Evolutionary conservation across 2,329 filamentous ascomycete species (phyloP), one percentile per base, ranked within the genome.

Genomic region (Trichoderma lentiforme): DNA sequence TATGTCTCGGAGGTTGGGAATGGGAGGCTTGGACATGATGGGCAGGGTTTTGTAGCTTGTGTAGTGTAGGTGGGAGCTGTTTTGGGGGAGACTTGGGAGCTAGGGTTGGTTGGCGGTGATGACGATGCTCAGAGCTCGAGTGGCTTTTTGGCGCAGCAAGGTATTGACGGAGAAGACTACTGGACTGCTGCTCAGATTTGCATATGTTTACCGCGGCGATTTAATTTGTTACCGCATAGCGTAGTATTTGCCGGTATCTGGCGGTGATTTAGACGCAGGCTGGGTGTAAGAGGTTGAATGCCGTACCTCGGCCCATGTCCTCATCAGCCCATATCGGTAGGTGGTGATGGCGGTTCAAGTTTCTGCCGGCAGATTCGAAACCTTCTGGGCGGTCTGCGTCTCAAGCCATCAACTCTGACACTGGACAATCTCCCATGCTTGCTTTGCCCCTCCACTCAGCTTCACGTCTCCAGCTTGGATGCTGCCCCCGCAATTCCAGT

Each of bases 1-100:
- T 30, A 91, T 82, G 78, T 92, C 90, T 70, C 92, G 87, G 78
- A 93, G 90, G 81, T 94, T 93, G 73, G 84, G 84, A 43, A 93
- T 68, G 51, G 70, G 70, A n/a, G 62, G 70, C 21, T 71, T 64
- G 12, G 70, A 63, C 63, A 67, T 68, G 15, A 24, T 6, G 30
- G 47, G 14, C 6, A n/a, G 26, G 8, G 6, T 30, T n/a, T 8
- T 32, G 18, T 11, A 24, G 15, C 21, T 57, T 32, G 24, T 51
- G n/a, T 21, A 2, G 43, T 12, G 5, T 15, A 28, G 2, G 18
- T 15, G 24, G 7, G 9, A 24, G 43, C 11, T 21, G 21, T 24
- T 39, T 28, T 28, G 11, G 43, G n/a, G 9, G 5, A 3, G 43
- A 15, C 5, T 36, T 67, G 32, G 18, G 28, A 39, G 36, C 36